These are phyloP conservation scores for Saksenaea oblongispora DNA, from an alignment of 371 early-diverging fungal species.

Conservation along the genomic window DNA sequence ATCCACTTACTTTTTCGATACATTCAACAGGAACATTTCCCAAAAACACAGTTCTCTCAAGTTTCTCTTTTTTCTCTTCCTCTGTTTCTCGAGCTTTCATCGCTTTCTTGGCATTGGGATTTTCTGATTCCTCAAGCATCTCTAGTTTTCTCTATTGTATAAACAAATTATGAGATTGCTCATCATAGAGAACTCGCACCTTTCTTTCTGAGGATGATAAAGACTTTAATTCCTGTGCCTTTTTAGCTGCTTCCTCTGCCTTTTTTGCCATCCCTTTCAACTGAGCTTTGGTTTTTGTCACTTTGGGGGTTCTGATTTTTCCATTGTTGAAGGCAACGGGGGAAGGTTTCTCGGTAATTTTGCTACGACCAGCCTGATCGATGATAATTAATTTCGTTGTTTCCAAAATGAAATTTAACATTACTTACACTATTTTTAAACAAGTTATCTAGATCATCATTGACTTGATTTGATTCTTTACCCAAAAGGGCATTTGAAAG, in stretches of 20 bases:
- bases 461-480: slow-evolving; percentile 30
- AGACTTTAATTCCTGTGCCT: slow-evolving; percentile 26
- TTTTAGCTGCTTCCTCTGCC: slow-evolving; percentile 40
- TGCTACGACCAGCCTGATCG: slow-evolving; percentile 14
- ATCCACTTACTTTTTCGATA: slow-evolving; percentile 55
- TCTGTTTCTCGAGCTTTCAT: slow-evolving; percentile 25
- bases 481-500: slow-evolving; percentile 9
- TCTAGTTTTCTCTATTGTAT: slow-evolving; percentile 11
- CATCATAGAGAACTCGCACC: slow-evolving; percentile 8
- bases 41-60: slow-evolving; percentile 74
- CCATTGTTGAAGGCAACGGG: slow-evolving; percentile 26
- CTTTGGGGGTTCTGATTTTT: slow-evolving; percentile 24
- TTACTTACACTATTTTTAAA: slow-evolving; percentile 52
- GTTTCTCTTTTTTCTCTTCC: slow-evolving; percentile 55
- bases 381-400: background rate
- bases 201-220: slow-evolving; percentile 29
- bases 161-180: background rate
- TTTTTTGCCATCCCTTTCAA: slow-evolving; percentile 25
- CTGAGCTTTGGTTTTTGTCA: slow-evolving; percentile 28
- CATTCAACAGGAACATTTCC: slow-evolving; percentile 77
- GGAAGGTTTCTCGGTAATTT: slow-evolving; percentile 17
- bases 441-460: slow-evolving; percentile 50
- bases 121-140: slow-evolving; percentile 21
- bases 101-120: slow-evolving; percentile 11
- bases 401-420: background rate